Conservation (phyloP, 352 stramenopile genomes). For the Thraustochytrium sp. region DNA sequence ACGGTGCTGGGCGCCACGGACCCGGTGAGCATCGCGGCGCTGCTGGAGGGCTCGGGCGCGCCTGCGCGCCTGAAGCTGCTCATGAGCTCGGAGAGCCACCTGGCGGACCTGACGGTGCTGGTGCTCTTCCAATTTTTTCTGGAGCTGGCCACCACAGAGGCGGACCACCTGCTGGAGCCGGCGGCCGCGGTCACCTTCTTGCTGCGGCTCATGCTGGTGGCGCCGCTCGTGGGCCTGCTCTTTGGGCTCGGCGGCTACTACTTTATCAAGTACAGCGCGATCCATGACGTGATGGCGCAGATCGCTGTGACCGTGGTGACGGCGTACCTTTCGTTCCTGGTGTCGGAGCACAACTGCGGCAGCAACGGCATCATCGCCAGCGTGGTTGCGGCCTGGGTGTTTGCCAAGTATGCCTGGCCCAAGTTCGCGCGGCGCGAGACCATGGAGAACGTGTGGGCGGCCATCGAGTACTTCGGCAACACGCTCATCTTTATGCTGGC, state of each 20-base stretch:
- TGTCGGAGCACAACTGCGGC: conserved; percentile 33
- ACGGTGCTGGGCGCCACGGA: conserved; percentile 1
- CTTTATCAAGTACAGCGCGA: background rate
- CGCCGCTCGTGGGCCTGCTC: background rate
- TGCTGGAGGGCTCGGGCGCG: background rate
- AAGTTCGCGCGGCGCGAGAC: background rate
- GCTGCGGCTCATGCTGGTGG: background rate
- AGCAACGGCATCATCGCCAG: conserved; percentile 45
- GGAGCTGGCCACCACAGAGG: background rate
- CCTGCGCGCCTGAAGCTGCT: conserved; percentile 2
- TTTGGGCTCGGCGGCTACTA: conserved; percentile 9
- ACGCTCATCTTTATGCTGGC: conserved; percentile 53
- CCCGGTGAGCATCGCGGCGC: background rate
- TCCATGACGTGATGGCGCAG: background rate
- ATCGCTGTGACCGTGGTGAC: conserved; percentile 11
- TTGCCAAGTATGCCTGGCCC: conserved; percentile 23
- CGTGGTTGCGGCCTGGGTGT: background rate
- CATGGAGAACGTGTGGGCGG: conserved; percentile 50
- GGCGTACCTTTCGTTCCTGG: conserved; percentile 16
- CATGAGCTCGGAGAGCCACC: conserved; percentile 32
- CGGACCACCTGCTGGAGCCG: background rate
- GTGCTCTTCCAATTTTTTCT: conserved; percentile 34
- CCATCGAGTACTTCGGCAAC: conserved; percentile 51
- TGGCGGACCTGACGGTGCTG: conserved; percentile 14
- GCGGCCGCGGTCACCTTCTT: background rate